Conservation (phyloP, 2,329 filamentous ascomycete genomes). For the Aspergillus unguis region DNA sequence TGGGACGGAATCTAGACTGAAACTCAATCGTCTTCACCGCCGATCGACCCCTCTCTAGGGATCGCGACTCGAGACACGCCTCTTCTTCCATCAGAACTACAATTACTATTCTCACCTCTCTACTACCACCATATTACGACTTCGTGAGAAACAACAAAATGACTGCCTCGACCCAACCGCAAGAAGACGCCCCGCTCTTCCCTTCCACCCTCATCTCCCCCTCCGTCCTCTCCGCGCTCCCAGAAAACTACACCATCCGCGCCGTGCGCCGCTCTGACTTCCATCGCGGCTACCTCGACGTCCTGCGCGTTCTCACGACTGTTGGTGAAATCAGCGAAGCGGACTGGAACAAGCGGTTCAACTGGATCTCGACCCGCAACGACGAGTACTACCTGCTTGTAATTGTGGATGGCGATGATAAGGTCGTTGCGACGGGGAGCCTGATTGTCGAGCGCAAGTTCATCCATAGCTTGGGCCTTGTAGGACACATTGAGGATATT, state of each 20-base stretch:
- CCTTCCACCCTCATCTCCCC: constrained; percentile 72
- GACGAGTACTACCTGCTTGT: constrained; percentile 84
- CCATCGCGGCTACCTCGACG: constrained; percentile 79
- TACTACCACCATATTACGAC: not conserved
- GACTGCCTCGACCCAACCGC: constrained; percentile 17
- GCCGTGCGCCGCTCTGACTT: constrained; percentile 77
- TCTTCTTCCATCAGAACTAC: not conserved
- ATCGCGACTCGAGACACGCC: not conserved
- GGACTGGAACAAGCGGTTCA: constrained; percentile 74
- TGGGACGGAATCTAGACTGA: not conserved
- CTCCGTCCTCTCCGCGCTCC: constrained; percentile 67
- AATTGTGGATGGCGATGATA: constrained; percentile 67
- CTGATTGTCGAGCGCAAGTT: constrained; percentile 87
- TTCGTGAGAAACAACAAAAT: constrained; percentile 19
- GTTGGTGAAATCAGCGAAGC: constrained; percentile 80
- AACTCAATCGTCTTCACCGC: constrained; percentile 5
- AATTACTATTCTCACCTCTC: not conserved
- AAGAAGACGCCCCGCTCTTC: constrained; percentile 65
- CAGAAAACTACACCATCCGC: constrained; percentile 77
- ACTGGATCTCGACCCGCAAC: constrained; percentile 71
- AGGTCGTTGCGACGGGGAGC: constrained; percentile 85
- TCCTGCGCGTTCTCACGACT: constrained; percentile 84
- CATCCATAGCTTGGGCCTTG: constrained; percentile 50
- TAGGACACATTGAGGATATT: constrained; percentile 97
- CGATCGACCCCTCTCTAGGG: not conserved